Conservation (phyloP, 306 rosid species). For the Malus fusca region DNA sequence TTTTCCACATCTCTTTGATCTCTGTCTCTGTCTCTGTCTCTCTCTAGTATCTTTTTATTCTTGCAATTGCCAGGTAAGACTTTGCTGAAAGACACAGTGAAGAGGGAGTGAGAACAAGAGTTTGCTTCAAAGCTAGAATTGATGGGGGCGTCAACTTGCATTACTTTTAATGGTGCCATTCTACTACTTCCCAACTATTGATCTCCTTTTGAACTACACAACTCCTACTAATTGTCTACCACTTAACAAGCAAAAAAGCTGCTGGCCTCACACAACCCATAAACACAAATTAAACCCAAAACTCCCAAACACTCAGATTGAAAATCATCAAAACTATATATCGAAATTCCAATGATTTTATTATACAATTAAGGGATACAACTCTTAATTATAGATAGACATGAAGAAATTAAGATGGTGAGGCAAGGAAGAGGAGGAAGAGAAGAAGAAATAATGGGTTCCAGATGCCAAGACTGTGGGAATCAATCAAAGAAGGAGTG, state of each 20-base stretch:
- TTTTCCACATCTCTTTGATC: neutral
- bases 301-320: neutral
- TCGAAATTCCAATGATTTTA: neutral
- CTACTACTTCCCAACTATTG: neutral
- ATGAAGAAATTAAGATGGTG: conserved; percentile 17
- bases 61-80: neutral
- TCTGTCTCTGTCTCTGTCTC: neutral
- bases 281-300: conserved; percentile 11
- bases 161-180: neutral
- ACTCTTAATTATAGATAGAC: neutral
- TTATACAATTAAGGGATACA: neutral
- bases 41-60: neutral
- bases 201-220: neutral
- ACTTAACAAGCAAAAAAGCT: neutral
- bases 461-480: conserved; percentile 66
- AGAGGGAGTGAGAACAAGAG: neutral
- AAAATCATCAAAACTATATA: neutral
- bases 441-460: conserved; percentile 3
- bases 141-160: neutral
- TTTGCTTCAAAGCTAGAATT: neutral
- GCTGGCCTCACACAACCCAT: neutral
- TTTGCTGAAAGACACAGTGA: neutral
- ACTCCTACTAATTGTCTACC: neutral
- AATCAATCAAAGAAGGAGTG: conserved; percentile 72
- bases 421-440: conserved; percentile 2